Evolutionary conservation across 2,329 filamentous ascomycete species (phyloP), one percentile per base, ranked within the genome.

Genomic region (Bipolaris bicolor): DNA sequence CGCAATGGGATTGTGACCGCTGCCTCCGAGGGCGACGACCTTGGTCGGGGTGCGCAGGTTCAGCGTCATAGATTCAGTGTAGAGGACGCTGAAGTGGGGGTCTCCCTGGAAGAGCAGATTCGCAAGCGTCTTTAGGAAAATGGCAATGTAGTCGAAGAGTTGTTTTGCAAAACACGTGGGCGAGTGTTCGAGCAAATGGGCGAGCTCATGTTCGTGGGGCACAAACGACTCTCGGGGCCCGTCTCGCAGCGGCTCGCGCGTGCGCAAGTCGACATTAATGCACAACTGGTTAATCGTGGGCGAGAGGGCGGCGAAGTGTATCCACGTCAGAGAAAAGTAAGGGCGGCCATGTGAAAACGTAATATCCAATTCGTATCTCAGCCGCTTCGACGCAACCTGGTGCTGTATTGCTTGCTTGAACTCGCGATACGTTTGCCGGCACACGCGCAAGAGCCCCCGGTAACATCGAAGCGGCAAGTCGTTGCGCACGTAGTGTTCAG

Each of bases 261-360:
- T 66, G 33, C 69, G 66, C 20, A 73, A 50, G 43, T 72, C 68
- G 31, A 73, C 65, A 36, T 72, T 72, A 52, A 73, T 68, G 37
- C 62, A 49, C 1, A 73, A 57, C 22, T 70, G 62, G 33, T 72
- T 72, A 31, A 73, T 65, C 2, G 64, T 66, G 9, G 68, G 62
- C 31, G 68, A 72, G 18, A 73, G 55, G 13, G 61, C 69, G 16
- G 70, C 62, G 49, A 73, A 70, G 11, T 55, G 62, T 26, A 67
- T 53, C 71, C 71, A 73, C 5, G 64, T 68, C 20, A 73, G 49
- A 5, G 67, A 69, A 20, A 72, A 73, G 55, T 67, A 73, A 2
- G 71, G 71, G n/a, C 70, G 66, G n/a, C 71, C 71, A 48, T 73
- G 70, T 3, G 67, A 72, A 50, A 73, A 72, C 0, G 64, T 66